Base-by-base conservation (phyloP, 129 eudicot genomes). In the Arctium minus region DNA sequence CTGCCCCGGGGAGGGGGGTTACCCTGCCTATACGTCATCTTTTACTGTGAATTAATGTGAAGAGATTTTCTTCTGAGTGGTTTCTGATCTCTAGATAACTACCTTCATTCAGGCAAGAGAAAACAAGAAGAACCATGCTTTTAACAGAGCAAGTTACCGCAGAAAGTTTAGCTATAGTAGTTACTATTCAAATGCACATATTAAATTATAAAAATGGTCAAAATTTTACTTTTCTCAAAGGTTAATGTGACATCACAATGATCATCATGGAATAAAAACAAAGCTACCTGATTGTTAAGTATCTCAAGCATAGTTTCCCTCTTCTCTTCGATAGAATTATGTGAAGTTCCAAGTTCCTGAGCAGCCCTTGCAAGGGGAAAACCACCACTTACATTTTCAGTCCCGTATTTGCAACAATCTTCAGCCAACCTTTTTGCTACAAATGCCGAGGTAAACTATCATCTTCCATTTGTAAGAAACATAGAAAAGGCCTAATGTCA, bases 381-480 rank as follows among this genome's bases (percentile, higher is more conserved):
- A 81, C 80, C 80, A 70, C 84, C 88, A 78, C 76, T 87, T 81
- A 86, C 91, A 76, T 82, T 90, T 78, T 93, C 95, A 70, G 79
- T 84, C 76, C 93, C 97, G 62, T 89, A 93, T 85, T 84, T 89
- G 92, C 89, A 85, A 87, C 98, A 96, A 81, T 91, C 92, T 84
- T 91, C 97, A 56, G 96, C 97, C 87, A 96, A 89, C 85, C 81
- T 96, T 81, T 86, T 91, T 81, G 81, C 97, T 96, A 82, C 85
- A 87, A 78, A 85, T 80, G 56, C 72, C 65, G 72, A 73, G 17
- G 67, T 27, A 82, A 67, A 76, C 56, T 70, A 70, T 56, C 30
- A 80, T 71, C 74, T 74, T 35, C 39, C n/a, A n/a, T 39, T 40
- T 53, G 5, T 10, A 73, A 74, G 67, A 76, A 46, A 83, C 72